A percentile compares a stretch with the other conserved stretches of the same genome.
Conservation (phyloP, 1,139 yeast genomes). For the Chernovozyma sophiae-reginae region DNA sequence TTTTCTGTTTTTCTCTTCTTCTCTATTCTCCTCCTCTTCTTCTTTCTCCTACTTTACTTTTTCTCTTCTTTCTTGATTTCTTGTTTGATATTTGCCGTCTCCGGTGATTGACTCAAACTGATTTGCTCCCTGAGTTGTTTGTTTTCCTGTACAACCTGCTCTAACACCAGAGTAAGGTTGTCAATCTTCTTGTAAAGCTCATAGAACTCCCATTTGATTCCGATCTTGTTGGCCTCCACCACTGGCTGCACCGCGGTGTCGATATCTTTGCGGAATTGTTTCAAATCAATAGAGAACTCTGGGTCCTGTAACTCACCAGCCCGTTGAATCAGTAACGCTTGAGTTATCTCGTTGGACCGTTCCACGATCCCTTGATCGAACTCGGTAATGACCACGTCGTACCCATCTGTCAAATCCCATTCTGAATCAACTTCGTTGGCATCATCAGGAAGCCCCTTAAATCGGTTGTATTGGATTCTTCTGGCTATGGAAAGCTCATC, state of each 20-base stretch:
- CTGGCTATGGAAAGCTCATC: constrained; percentile 65
- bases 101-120: constrained; percentile 1
- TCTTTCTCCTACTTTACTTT: not conserved
- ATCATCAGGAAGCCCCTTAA: constrained; percentile 66
- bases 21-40: not conserved
- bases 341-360: constrained; percentile 31
- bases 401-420: constrained; percentile 85
- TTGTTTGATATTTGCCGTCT: not conserved
- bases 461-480: constrained; percentile 68
- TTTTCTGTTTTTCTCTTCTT: no score
- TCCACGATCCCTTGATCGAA: constrained; percentile 41
- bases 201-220: constrained; percentile 65
- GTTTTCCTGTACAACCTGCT: constrained; percentile 41
- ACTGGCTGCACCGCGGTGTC: constrained; percentile 54
- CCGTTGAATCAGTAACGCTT: constrained; percentile 47
- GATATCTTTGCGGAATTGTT: constrained; percentile 47
- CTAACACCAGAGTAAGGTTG: constrained; percentile 39
- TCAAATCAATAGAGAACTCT: constrained; percentile 50
- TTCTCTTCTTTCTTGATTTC: constrained; percentile 1
- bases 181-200: constrained; percentile 50
- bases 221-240: constrained; percentile 47
- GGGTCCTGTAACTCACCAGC: constrained; percentile 73
- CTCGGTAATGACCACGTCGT: constrained; percentile 32
- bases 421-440: constrained; percentile 75
- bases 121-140: constrained; percentile 24